Percentiles rank a stretch among this genome's conserved stretches.
These are phyloP conservation scores for Tylopilus balloui DNA, from an alignment of 768 basidiomycete species.

Conservation along the genomic window DNA sequence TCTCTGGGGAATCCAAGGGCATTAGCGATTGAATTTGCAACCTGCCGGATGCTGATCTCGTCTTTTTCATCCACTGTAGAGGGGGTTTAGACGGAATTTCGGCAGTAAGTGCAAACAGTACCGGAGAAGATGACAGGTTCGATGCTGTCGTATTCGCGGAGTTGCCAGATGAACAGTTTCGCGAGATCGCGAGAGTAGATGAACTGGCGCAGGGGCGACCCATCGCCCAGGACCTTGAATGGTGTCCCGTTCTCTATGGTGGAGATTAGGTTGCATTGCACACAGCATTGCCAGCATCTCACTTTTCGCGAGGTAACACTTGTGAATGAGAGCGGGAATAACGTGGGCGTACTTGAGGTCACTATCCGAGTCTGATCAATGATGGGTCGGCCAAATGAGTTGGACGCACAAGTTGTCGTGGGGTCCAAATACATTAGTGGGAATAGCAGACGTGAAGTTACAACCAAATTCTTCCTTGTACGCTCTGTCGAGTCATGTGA, in stretches of 20 bases:
- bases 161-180: conserved; percentile 90
- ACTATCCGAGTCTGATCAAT: conserved; percentile 37
- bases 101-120: conserved; percentile 27
- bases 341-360: conserved; percentile 90
- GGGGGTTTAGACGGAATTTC: neutral
- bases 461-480: conserved; percentile 95
- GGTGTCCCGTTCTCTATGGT: conserved; percentile 69
- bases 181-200: conserved; percentile 96
- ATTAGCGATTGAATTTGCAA: conserved; percentile 87
- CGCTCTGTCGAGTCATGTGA: conserved; percentile 48
- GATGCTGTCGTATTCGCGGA: conserved; percentile 86
- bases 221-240: conserved; percentile 85
- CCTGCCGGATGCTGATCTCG: conserved; percentile 88
- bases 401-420: conserved; percentile 81
- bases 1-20: conserved; percentile 75
- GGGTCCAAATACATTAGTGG: conserved; percentile 95
- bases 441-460: conserved; percentile 95
- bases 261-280: neutral
- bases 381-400: neutral
- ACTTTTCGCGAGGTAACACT: conserved; percentile 91
- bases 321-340: conserved; percentile 91
- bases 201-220: conserved; percentile 93
- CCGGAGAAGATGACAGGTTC: conserved; percentile 92
- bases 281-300: conserved; percentile 7
- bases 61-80: conserved; percentile 81